Base-by-base conservation (phyloP, 257 asterid genomes). In the Plantago elongata region DNA sequence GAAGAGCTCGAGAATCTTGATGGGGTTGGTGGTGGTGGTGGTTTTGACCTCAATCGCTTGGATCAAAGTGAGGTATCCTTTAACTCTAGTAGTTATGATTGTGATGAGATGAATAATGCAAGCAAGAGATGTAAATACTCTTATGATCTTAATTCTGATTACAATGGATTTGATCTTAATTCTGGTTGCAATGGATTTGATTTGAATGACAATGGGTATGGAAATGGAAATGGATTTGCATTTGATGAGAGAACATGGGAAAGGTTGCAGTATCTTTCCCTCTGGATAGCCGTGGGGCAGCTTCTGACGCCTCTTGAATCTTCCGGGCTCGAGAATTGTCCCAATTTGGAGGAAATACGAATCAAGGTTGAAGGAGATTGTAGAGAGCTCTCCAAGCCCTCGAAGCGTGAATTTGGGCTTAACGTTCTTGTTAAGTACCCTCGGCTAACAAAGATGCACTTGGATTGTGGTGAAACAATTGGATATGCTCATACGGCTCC, bases 341-440 rank as follows among this genome's bases (percentile, higher is more conserved):
- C 99, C 0, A 82, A 76, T 57, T 56, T 93, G 54, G 95, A 89
- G 76, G 97, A 93, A 77, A 85, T 93, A 12, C 63, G 70, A 8
- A 93, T 93, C 72, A 89, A 78, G 73, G 78, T 93, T 5, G 96
- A 93, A 75, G 99, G 97, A 60, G 99, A 93, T 74, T 84, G 96
- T 66, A 67, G 96, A 81, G 78, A 75, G 34, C 59, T 83, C 73
- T 63, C 91, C 11, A 84, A 61, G 57, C 91, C 86, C 5, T 52
- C 80, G 0, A 67, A 66, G 65, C 70, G 63, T 22, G 87, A 72
- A 61, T 93, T 89, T 18, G 96, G 96, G 7, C 52, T 93, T 79
- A 89, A 77, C 43, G 63, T 50, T 9, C 86, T 93, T 3, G 55
- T 65, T 48, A 77, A 47, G 37, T 87, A 78, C 65, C 95, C 89